These are phyloP conservation scores for Talaromyces liani DNA, from an alignment of 495 filamentous ascomycete genomes.

Conservation along the genomic window DNA sequence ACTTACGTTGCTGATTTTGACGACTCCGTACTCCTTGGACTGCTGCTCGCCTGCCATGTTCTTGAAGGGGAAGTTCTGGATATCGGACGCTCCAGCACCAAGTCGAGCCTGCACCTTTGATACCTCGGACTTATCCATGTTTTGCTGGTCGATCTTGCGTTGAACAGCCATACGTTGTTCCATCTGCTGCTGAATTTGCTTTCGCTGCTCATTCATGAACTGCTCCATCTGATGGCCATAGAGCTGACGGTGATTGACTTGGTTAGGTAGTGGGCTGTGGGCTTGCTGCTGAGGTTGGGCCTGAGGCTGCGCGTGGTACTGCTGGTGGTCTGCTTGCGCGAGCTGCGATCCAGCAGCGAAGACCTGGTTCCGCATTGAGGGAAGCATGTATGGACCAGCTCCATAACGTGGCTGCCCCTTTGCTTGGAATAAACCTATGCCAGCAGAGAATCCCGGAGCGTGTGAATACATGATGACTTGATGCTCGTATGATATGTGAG, in stretches of 20 bases:
- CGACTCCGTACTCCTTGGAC: conserved; percentile 30
- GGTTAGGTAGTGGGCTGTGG: neutral
- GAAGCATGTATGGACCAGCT: neutral
- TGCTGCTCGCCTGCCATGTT: conserved; percentile 12
- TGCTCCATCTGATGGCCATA: conserved; percentile 3
- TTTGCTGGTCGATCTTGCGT: conserved; percentile 4
- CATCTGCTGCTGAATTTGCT: neutral
- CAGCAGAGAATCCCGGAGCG: neutral
- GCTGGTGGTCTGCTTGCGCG: neutral
- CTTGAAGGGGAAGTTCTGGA: conserved; percentile 20
- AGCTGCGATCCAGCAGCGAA: neutral
- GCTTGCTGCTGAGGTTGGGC: neutral
- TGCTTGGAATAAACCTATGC: neutral
- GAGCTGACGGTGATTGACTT: neutral
- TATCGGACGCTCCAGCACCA: neutral
- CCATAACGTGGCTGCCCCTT: neutral
- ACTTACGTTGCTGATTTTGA: conserved; percentile 42
- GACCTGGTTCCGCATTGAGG: neutral
- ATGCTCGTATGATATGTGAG: neutral
- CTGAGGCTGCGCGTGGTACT: neutral
- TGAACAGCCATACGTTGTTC: neutral
- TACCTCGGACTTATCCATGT: neutral
- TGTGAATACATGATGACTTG: neutral
- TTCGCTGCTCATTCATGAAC: conserved; percentile 2
- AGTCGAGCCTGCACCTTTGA: neutral